These are phyloP conservation scores for Yarrowia sp. DNA, from an alignment of 805 yeast genomes.

Conservation along the genomic window DNA sequence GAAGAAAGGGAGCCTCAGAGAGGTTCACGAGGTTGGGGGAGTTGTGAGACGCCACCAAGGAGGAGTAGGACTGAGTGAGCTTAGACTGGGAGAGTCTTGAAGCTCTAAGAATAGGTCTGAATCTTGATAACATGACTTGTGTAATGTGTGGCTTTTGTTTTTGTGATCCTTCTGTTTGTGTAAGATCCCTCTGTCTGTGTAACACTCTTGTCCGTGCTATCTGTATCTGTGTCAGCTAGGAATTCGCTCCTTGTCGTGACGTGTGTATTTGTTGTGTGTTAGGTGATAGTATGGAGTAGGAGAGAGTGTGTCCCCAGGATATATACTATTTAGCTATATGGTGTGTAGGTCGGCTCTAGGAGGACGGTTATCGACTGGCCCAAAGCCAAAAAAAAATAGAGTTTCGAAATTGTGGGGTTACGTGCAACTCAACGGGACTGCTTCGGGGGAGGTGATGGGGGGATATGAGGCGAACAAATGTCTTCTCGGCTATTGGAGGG, in stretches of 20 bases:
- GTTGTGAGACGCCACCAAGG: conserved; percentile 15
- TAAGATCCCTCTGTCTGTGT: not conserved
- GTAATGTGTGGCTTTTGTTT: not conserved
- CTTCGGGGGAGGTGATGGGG: not conserved
- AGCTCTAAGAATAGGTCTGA: not conserved
- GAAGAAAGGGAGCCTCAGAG: conserved; percentile 47
- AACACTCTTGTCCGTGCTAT: not conserved
- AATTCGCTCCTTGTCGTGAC: conserved; percentile 13
- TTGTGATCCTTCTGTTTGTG: not conserved
- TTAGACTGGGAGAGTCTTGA: not conserved
- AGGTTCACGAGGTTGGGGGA: conserved; percentile 43
- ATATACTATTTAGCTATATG: not conserved
- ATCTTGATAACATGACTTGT: conserved; percentile 1
- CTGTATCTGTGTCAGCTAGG: not conserved
- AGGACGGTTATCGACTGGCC: conserved; percentile 28
- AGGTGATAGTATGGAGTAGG: too few species aligned
- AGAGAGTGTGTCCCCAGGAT: not conserved
- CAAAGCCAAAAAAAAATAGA: not conserved
- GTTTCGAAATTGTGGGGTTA: conserved; percentile 23
- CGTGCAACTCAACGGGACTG: conserved; percentile 22
- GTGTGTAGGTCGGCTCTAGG: conserved; percentile 1
- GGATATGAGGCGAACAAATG: too few species aligned
- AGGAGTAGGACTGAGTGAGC: not conserved
- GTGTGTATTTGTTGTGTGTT: not conserved
- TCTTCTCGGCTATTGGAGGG: conserved; percentile 2